Evolutionary conservation across 495 filamentous ascomycete species (phyloP).

Genomic region (Penicillium antarcticum): DNA sequence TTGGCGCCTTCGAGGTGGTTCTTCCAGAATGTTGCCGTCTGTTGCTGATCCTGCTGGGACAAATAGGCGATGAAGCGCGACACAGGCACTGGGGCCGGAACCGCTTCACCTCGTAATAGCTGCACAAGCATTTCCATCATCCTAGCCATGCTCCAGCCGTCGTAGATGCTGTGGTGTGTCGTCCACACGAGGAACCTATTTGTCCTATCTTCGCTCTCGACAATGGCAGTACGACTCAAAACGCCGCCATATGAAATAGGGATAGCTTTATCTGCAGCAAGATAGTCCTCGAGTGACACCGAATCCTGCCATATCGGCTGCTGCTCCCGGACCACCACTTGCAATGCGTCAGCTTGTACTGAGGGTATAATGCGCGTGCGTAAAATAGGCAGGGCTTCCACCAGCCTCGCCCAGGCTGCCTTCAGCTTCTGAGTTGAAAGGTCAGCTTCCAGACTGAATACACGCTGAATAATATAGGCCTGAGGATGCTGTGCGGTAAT

Average conservation of each 20-base stretch:
- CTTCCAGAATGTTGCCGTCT: slow-evolving; percentile 29
- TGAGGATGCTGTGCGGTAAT: not conserved
- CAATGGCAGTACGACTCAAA: slow-evolving; percentile 40
- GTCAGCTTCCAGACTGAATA: no score
- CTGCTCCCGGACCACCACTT: no score
- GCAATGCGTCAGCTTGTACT: no score
- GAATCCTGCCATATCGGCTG: no score
- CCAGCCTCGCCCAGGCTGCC: no score
- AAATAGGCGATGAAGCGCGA: slow-evolving; percentile 27
- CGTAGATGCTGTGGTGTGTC: slow-evolving; percentile 15
- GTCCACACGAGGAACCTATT: slow-evolving; percentile 31
- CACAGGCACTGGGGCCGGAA: not conserved
- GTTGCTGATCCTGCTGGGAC: slow-evolving; percentile 7
- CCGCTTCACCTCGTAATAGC: no score
- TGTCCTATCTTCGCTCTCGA: slow-evolving; percentile 12
- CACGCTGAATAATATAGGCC: not conserved
- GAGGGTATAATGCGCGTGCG: slow-evolving; percentile 45
- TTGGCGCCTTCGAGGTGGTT: slow-evolving; percentile 22
- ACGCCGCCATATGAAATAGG: slow-evolving; percentile 39
- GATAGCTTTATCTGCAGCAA: slow-evolving; percentile 25
- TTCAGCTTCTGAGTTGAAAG: no score
- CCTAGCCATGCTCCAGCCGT: slow-evolving; percentile 33
- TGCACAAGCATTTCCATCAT: slow-evolving; percentile 45
- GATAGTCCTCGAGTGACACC: slow-evolving; percentile 44
- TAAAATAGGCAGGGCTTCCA: no score